Base-by-base conservation (phyloP, 1,284 basidiomycete species). In the Crepidotus sp. region DNA sequence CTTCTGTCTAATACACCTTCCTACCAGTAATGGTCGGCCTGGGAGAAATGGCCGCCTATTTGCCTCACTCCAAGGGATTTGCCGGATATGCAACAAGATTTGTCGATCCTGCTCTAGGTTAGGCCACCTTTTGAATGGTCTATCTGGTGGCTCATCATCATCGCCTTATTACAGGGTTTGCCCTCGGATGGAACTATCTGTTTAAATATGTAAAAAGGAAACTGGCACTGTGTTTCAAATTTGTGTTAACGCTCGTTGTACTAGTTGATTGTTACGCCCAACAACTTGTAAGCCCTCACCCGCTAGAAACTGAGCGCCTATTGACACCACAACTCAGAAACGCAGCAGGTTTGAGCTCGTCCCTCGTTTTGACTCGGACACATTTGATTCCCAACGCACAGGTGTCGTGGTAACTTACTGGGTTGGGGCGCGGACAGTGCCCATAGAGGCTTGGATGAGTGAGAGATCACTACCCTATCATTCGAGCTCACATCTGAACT, bases 351-450 rank as follows among this genome's bases (percentile, higher is more conserved):
- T 25, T 9, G 7, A 25, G 10, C 25, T 25, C 10, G 25, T 25
- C 10, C 10, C 25, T 25, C 25, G 10, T 25, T 9, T 25, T 10
- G 2, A 4, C 6, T 25, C 10, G 7, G 6, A 22, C 21, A 22
- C 8, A 24, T 5, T 24, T 24, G 22, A 25, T 25, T 3, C 2
- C 74, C 48, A 74, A 77, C 77, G 19, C 21, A 75, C 75, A 19
- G 74, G 76, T 10, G 69, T 78, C 13, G 77, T 80, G 25, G 68
- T 80, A 21, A 71, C 73, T 52, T 80, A 79, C 49, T 80, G 77
- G 77, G 73, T 68, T 0, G 49, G 47, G n/a, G 47, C 25, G 11
- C 58, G 57, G 21, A 63, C 62, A n/a, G 68, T 76, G n/a, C 68
- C 71, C 50, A 70, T 71, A 41, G 69, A 60, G 22, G 6, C 21